Percentiles rank a stretch among this genome's conserved stretches.
These are phyloP conservation scores for Plantago major DNA, from an alignment of 257 asterid genomes.

Conservation along the genomic window DNA sequence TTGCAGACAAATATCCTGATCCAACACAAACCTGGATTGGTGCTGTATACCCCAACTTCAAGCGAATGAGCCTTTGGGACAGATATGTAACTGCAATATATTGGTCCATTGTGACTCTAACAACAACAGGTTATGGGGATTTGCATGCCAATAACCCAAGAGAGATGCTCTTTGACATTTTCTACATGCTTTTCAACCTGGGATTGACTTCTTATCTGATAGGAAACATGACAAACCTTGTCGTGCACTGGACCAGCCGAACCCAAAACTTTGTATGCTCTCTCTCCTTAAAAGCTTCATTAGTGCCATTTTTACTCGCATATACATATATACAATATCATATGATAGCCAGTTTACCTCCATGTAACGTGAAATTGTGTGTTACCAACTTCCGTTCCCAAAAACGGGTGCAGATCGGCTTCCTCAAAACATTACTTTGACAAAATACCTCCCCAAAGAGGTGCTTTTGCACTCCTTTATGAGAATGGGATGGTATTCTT, in stretches of 20 bases:
- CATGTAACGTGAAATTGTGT: no score
- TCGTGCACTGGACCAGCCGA: constrained; percentile 91
- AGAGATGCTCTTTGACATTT: constrained; percentile 78
- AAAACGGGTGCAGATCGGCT: no score
- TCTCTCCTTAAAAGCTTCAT: constrained; percentile 2
- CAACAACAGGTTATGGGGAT: constrained; percentile 93
- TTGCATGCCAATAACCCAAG: constrained; percentile 76
- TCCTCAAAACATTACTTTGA: no score
- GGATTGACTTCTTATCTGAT: constrained; percentile 84
- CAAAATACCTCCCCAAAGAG: no score
- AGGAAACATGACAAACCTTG: constrained; percentile 97
- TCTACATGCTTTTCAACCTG: constrained; percentile 81
- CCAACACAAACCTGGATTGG: constrained; percentile 80
- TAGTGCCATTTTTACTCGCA: no score
- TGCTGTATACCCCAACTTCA: constrained; percentile 61
- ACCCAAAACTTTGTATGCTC: constrained; percentile 66
- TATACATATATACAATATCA: no score
- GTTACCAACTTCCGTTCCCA: no score
- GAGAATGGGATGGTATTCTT: no score
- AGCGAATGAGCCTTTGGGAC: constrained; percentile 49
- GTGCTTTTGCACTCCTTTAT: no score
- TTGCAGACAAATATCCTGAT: constrained; percentile 75
- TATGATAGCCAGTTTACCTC: no score
- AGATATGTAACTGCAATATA: constrained; percentile 71
- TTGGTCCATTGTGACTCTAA: constrained; percentile 86